phyloP scores from a whole-genome alignment of 2,329 filamentous ascomycete species.

The Chalaropsis ovoidea region DNA sequence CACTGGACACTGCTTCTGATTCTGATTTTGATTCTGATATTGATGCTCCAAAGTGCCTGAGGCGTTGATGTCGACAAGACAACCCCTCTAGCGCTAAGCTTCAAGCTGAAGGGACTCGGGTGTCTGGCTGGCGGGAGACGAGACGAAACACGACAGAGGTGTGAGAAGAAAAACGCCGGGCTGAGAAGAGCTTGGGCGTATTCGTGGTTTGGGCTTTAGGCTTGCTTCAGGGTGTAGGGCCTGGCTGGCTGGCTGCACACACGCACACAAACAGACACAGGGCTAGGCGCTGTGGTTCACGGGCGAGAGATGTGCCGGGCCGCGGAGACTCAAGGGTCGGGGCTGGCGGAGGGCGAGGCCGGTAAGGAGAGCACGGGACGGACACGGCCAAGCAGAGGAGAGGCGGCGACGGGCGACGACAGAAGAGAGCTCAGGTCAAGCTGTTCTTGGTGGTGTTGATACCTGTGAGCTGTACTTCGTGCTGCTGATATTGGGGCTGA shows the following conservation, averaged over 20 bases:
- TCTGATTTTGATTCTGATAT: neutral
- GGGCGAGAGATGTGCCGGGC: neutral
- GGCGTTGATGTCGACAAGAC: neutral
- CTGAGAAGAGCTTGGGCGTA: constrained; percentile 11
- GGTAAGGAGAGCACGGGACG: too few relatives aligned
- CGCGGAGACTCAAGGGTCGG: neutral
- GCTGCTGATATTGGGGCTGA: too few relatives aligned
- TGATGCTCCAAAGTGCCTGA: neutral
- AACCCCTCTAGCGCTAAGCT: neutral
- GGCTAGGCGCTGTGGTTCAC: too few relatives aligned
- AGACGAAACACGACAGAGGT: neutral
- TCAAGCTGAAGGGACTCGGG: neutral
- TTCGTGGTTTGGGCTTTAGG: neutral
- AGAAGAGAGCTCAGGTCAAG: too few relatives aligned
- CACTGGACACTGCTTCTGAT: neutral
- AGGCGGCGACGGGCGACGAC: too few relatives aligned
- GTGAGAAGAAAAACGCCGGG: neutral
- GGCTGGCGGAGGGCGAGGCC: neutral
- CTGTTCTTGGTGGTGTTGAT: too few relatives aligned
- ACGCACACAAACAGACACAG: neutral
- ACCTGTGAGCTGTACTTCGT: too few relatives aligned
- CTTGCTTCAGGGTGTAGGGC: neutral
- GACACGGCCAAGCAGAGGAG: too few relatives aligned
- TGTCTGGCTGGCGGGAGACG: neutral
- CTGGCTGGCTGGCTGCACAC: neutral